A percentile compares a stretch with the other conserved stretches of the same genome.
phyloP scores from a whole-genome alignment of 305 asterid species.

The Solanum hybrid region DNA sequence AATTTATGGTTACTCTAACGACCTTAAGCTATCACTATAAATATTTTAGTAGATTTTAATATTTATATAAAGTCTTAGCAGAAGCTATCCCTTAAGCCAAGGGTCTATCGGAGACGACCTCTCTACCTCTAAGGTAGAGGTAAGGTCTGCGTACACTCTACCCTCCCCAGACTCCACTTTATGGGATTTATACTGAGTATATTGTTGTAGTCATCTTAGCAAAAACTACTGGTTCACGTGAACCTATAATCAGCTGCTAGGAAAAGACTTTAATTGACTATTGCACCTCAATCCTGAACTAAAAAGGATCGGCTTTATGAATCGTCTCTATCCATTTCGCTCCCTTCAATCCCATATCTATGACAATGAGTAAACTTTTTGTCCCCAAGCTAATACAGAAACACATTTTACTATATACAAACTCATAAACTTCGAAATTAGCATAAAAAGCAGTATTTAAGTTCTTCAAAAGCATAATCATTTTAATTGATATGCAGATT shows the following conservation, averaged over 20 bases:
- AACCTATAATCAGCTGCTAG: not conserved
- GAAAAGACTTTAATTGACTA: not conserved
- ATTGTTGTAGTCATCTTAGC: not conserved
- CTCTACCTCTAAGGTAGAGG: not conserved
- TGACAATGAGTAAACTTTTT: not conserved
- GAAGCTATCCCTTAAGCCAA: not conserved
- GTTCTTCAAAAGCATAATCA: not conserved
- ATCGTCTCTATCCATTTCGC: not conserved
- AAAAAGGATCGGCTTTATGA: not conserved
- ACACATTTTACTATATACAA: not conserved
- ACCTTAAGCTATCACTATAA: not conserved
- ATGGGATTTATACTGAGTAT: not conserved
- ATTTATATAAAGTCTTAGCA: not conserved
- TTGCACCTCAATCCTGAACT: not conserved
- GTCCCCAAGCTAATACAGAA: not conserved
- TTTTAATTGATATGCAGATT: not conserved
- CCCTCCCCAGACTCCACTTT: not conserved
- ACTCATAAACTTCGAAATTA: not conserved
- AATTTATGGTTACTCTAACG: not conserved
- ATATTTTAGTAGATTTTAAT: not conserved
- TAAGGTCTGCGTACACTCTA: not conserved
- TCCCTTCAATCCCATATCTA: not conserved
- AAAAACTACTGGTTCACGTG: not conserved
- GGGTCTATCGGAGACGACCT: not conserved
- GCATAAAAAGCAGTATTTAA: not conserved